These are phyloP conservation scores for Rhodotorula paludigena DNA, from an alignment of 768 basidiomycete species.

Conservation along the genomic window DNA sequence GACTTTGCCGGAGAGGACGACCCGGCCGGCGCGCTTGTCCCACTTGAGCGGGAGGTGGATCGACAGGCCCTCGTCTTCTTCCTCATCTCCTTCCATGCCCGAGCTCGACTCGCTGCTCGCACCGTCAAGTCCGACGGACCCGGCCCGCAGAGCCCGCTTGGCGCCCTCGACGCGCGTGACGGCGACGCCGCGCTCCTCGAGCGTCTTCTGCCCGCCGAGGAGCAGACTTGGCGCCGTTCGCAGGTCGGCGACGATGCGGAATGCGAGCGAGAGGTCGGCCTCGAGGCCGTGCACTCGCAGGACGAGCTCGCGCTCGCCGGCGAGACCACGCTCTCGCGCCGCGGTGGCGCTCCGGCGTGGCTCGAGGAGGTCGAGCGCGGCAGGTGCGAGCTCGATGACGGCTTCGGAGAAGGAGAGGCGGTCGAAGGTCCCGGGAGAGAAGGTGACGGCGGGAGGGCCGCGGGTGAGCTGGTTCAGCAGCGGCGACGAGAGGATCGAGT, in stretches of 20 bases:
- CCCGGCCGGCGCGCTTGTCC: not conserved
- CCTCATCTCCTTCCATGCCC: not conserved
- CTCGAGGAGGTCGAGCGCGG: not conserved
- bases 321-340: not conserved
- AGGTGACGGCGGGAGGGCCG: constrained; percentile 10
- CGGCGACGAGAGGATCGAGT: constrained; percentile 18
- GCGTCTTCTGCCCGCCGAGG: not conserved
- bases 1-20: constrained; percentile 1
- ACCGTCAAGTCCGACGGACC: not conserved
- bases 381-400: not conserved
- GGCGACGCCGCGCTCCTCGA: constrained; percentile 1
- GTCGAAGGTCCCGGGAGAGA: constrained; percentile 7
- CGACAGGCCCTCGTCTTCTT: not conserved
- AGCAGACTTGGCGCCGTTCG: not conserved
- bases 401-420: not conserved
- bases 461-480: constrained; percentile 19
- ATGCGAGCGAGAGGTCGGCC: not conserved
- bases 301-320: constrained; percentile 3
- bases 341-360: not conserved
- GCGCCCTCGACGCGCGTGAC: not conserved
- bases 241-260: not conserved
- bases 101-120: not conserved
- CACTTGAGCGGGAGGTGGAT: constrained; percentile 4
- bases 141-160: too few relatives aligned
- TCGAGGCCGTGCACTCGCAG: not conserved